phyloP scores from a whole-genome alignment of 75 land plant genomes.

The Sequoia sempervirens region DNA sequence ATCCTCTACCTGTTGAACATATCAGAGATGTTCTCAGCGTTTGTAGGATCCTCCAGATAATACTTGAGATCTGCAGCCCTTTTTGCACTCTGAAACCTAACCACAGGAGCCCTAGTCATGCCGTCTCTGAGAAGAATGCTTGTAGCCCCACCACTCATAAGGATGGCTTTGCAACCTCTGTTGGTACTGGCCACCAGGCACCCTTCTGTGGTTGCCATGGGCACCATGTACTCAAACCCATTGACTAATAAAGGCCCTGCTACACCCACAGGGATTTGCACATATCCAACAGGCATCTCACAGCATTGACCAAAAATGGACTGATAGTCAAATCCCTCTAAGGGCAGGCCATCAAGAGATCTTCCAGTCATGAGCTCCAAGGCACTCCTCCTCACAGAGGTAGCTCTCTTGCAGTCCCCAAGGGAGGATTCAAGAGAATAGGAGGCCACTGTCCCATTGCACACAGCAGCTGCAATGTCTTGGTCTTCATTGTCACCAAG shows the following conservation, averaged over 20 bases:
- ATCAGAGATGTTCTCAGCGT: slow-evolving; percentile 52
- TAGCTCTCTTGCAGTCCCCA: slow-evolving; percentile 65
- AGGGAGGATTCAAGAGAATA: slow-evolving; percentile 58
- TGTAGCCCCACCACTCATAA: slow-evolving; percentile 56
- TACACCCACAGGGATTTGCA: slow-evolving; percentile 74
- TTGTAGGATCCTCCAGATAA: slow-evolving; percentile 61
- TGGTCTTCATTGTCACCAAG: slow-evolving; percentile 40
- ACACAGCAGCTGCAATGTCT: slow-evolving; percentile 41
- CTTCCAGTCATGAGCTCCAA: slow-evolving; percentile 43
- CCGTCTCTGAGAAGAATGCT: slow-evolving; percentile 52
- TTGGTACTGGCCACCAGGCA: slow-evolving; percentile 79
- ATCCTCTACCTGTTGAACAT: slow-evolving; percentile 69
- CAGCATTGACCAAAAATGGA: slow-evolving; percentile 75
- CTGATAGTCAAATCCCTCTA: slow-evolving; percentile 62
- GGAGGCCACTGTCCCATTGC: slow-evolving; percentile 41
- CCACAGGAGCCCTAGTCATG: slow-evolving; percentile 83
- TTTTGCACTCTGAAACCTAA: slow-evolving; percentile 45
- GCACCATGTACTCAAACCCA: slow-evolving; percentile 54
- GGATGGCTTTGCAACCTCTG: slow-evolving; percentile 79
- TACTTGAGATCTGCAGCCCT: slow-evolving; percentile 68
- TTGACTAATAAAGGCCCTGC: slow-evolving; percentile 73
- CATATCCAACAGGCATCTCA: slow-evolving; percentile 75
- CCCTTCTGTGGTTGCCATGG: slow-evolving; percentile 89
- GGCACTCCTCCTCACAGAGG: slow-evolving; percentile 44
- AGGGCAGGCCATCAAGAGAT: slow-evolving; percentile 56